A percentile compares a stretch with the other conserved stretches of the same genome.
Evolutionary conservation across 2,329 filamentous ascomycete species (phyloP).

Genomic region (Akanthomyces dipterigenus): DNA sequence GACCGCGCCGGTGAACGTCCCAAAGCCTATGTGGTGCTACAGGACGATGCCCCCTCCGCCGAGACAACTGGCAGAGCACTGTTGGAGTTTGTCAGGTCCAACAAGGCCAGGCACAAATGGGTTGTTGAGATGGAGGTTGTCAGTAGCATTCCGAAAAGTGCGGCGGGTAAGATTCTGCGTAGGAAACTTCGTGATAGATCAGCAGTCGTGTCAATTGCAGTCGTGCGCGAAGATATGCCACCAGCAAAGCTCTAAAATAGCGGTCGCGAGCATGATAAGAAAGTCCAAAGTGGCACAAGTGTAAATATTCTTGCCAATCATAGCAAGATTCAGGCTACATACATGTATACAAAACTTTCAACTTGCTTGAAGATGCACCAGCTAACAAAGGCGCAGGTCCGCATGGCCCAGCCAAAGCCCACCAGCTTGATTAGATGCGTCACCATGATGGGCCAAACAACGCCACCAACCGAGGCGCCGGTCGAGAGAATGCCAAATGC

Average conservation of each 20-base stretch:
- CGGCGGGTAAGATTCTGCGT: slow-evolving; percentile 55
- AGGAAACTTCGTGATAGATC: slow-evolving; percentile 38
- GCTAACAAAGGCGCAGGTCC: slow-evolving; percentile 29
- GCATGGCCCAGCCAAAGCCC: slow-evolving; percentile 35
- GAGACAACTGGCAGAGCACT: slow-evolving; percentile 30
- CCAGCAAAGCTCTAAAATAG: slow-evolving; percentile 9
- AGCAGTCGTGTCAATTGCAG: background rate
- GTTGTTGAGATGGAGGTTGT: slow-evolving; percentile 46
- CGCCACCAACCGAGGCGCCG: slow-evolving; percentile 31
- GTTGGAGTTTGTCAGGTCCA: slow-evolving; percentile 44
- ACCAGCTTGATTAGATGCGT: slow-evolving; percentile 26
- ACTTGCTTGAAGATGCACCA: background rate
- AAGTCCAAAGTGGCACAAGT: no score
- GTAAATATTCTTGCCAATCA: no score
- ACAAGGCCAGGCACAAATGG: slow-evolving; percentile 49
- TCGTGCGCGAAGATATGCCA: slow-evolving; percentile 3
- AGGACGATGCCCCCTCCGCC: background rate
- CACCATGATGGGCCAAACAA: slow-evolving; percentile 36
- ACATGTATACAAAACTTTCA: background rate
- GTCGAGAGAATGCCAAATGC: slow-evolving; percentile 31
- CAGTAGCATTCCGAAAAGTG: slow-evolving; percentile 51
- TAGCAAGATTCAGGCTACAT: background rate
- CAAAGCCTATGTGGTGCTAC: slow-evolving; percentile 48
- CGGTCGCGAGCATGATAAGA: no score
- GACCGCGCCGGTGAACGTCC: slow-evolving; percentile 51